Evolutionary conservation across 2,329 filamentous ascomycete genomes (phyloP).

Genomic region (Cytospora mali): DNA sequence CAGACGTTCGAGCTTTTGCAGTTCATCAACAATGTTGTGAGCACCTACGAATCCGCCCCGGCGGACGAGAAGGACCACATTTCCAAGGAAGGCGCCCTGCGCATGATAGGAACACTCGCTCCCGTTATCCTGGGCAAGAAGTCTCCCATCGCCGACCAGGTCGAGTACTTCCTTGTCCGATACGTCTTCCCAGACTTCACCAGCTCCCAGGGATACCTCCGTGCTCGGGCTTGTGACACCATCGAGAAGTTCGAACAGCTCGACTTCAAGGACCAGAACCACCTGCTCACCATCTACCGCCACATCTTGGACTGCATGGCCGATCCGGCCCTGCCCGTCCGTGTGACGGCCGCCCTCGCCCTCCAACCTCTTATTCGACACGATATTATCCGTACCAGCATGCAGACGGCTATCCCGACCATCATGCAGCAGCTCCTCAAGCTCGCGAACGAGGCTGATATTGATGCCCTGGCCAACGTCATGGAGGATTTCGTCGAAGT

Average conservation of each 20-base stretch:
- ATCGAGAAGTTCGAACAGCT: constrained; percentile 97
- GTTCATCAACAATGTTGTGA: constrained; percentile 94
- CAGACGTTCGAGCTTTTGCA: constrained; percentile 93
- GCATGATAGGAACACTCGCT: constrained; percentile 95
- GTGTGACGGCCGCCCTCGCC: constrained; percentile 90
- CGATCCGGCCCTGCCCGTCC: constrained; percentile 87
- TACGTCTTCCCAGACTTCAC: constrained; percentile 99
- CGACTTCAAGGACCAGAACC: constrained; percentile 95
- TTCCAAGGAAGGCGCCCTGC: constrained; percentile 92
- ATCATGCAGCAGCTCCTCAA: constrained; percentile 99
- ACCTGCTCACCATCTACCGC: constrained; percentile 92
- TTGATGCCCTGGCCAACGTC: constrained; percentile 94
- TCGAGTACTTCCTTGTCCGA: constrained; percentile 97
- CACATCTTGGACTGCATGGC: constrained; percentile 98
- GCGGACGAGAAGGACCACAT: constrained; percentile 91
- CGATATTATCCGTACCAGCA: constrained; percentile 88
- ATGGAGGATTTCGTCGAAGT: constrained; percentile 99
- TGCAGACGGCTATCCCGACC: constrained; percentile 97
- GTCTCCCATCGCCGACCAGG: constrained; percentile 95
- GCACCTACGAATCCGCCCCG: constrained; percentile 81
- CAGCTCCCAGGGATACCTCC: constrained; percentile 87
- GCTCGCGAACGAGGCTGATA: constrained; percentile 95
- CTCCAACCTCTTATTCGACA: constrained; percentile 95
- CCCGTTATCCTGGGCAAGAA: constrained; percentile 97
- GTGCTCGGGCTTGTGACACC: constrained; percentile 93